Evolutionary conservation across 768 basidiomycete genomes (phyloP), one percentile per base, ranked within the genome.

Genomic region (Tricholoma hemisulphureum): DNA sequence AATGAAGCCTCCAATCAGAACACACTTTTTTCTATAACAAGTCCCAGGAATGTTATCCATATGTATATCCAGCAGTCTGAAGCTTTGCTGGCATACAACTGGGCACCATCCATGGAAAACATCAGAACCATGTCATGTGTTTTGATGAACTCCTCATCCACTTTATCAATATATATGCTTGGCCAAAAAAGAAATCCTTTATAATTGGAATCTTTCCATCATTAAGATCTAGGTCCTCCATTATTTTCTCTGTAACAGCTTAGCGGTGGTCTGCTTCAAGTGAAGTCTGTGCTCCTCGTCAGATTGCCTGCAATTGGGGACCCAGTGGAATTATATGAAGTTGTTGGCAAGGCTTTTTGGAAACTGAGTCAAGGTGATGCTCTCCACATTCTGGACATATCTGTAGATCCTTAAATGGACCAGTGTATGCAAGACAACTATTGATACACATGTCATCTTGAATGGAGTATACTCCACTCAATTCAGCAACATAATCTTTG

Each of bases 231-330:
- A 31, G 31, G 10, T 45, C 8, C 9, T 23, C 23, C 0, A 45
- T 6, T 3, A 45, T 31, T 31, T n/a, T 2, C n/a, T 39, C 37
- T 18, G n/a, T 39, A 6, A 39, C 20, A 18, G 37, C 20, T 18
- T 18, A 45, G 41, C 20, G 31, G 31, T 31, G 10, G 6, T 31
- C 31, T 31, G 31, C 31, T 31, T 31, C 31, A 6, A 31, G 31
- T 31, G 31, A 31, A 31, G 2, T 45, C 11, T 4, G 41, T 68
- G 61, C 16, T 64, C 46, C 10, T 53, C 20, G 4, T 64, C 63
- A 39, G 2, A 75, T 59, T 0, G 79, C 76, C 50, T 81, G 79
- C 0, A 81, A 53, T 48, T 79, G 77, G 0, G 41, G 41, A 7
- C 41, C 41, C 20, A 43, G 41, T 43, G 13, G 41, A 4, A 43